A percentile compares a stretch with the other conserved stretches of the same genome.
Conservation (phyloP, 768 basidiomycete genomes). For the Gloeopeniophorella convolvens region DNA sequence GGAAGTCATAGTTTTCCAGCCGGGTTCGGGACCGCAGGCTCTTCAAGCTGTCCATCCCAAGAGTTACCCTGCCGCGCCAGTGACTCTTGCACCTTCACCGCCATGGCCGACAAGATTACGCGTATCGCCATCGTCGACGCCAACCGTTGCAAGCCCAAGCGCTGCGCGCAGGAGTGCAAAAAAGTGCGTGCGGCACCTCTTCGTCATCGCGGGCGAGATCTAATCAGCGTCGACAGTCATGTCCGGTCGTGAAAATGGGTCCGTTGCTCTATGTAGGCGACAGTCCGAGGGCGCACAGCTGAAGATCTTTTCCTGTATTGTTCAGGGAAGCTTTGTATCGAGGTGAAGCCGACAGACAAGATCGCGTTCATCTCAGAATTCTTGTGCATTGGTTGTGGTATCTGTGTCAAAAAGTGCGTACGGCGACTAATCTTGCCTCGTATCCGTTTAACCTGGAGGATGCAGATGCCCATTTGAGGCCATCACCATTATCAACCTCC, state of each 20-base stretch:
- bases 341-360: slow-evolving; percentile 93
- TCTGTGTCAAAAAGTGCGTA: slow-evolving; percentile 96
- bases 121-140: slow-evolving; percentile 93
- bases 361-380: slow-evolving; percentile 99
- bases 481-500: slow-evolving; percentile 97
- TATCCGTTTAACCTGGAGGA: not conserved
- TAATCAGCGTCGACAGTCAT: slow-evolving; percentile 47
- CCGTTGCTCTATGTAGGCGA: slow-evolving; percentile 23
- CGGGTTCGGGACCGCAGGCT: too few species aligned
- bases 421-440: not conserved
- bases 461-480: slow-evolving; percentile 97
- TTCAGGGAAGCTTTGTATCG: slow-evolving; percentile 93
- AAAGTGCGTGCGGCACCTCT: slow-evolving; percentile 49
- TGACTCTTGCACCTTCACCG: not conserved
- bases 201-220: slow-evolving; percentile 11
- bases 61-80: too few species aligned
- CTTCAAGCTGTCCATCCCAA: too few species aligned
- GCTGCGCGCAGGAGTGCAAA: slow-evolving; percentile 97
- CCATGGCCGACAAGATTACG: slow-evolving; percentile 92
- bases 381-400: slow-evolving; percentile 99
- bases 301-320: not conserved
- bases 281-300: not conserved
- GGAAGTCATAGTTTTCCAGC: too few species aligned
- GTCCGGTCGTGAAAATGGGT: slow-evolving; percentile 99
- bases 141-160: slow-evolving; percentile 93